Conservation (phyloP, 805 yeast species). For the Lipomyces mesembrius region DNA sequence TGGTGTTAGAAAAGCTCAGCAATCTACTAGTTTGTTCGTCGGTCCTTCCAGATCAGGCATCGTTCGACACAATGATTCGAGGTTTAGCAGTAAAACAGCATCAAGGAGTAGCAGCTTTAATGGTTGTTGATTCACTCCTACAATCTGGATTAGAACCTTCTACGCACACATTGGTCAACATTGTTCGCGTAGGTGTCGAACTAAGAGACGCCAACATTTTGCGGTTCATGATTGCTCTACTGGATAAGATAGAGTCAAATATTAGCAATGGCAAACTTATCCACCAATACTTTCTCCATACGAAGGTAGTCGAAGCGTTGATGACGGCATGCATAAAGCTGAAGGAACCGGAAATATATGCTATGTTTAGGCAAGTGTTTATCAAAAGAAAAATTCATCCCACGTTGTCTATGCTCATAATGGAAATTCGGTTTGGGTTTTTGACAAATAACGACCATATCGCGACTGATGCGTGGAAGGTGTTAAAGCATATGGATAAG, state of each 20-base stretch:
- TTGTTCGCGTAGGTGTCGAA: constrained; percentile 19
- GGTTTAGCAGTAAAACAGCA: constrained; percentile 32
- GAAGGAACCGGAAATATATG: constrained; percentile 15
- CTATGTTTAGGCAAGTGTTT: constrained; percentile 20
- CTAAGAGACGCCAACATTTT: constrained; percentile 11
- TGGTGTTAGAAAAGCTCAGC: constrained; percentile 29
- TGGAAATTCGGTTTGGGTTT: constrained; percentile 29
- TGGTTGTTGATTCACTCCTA: constrained; percentile 22
- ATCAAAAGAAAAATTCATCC: constrained; percentile 18
- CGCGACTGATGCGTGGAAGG: constrained; percentile 22
- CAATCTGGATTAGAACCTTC: constrained; percentile 28
- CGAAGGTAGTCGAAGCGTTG: constrained; percentile 16
- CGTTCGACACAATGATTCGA: constrained; percentile 40
- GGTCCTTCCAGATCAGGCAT: constrained; percentile 39
- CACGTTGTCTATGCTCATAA: constrained; percentile 11
- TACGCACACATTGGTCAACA: constrained; percentile 9
- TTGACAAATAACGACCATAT: constrained; percentile 10
- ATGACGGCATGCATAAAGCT: constrained; percentile 25
- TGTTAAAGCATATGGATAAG: constrained; percentile 11
- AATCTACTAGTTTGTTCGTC: constrained; percentile 34
- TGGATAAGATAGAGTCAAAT: constrained; percentile 7
- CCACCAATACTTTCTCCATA: constrained; percentile 18
- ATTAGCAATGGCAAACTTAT: constrained; percentile 6
- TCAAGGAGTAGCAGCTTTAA: constrained; percentile 26
- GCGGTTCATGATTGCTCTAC: constrained; percentile 15